A percentile compares a stretch with the other conserved stretches of the same genome.
phyloP scores from a whole-genome alignment of 1,284 basidiomycete species.

The Neonothopanus nambi region DNA sequence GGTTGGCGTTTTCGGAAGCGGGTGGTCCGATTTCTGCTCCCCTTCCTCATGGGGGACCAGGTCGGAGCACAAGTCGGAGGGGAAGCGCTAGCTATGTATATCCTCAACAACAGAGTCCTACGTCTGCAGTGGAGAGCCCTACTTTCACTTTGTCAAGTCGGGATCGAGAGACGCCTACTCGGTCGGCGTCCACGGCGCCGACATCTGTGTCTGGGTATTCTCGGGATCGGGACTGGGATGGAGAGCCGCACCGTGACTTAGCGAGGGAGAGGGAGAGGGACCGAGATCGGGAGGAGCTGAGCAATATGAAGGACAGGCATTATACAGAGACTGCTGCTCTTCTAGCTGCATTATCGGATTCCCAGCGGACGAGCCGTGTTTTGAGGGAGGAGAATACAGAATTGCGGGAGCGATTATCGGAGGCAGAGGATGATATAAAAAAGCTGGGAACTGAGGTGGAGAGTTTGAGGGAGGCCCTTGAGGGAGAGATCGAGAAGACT shows the following conservation, averaged over 20 bases:
- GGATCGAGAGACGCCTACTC: constrained; percentile 33
- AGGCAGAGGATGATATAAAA: constrained; percentile 41
- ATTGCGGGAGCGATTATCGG: constrained; percentile 53
- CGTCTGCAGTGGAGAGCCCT: constrained; percentile 46
- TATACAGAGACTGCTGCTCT: constrained; percentile 66
- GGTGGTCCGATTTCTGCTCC: not conserved
- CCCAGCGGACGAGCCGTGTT: constrained; percentile 60
- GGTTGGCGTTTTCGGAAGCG: not conserved
- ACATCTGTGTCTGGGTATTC: constrained; percentile 26
- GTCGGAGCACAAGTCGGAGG: constrained; percentile 22
- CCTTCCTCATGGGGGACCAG: constrained; percentile 18
- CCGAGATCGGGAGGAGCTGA: not conserved
- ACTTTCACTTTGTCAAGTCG: constrained; percentile 50
- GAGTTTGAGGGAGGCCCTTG: constrained; percentile 28
- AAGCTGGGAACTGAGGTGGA: constrained; percentile 26
- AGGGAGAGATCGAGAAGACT: too few relatives aligned
- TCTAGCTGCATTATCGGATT: constrained; percentile 68
- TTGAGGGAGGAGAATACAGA: constrained; percentile 69
- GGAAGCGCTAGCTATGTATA: constrained; percentile 11
- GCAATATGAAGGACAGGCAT: constrained; percentile 60
- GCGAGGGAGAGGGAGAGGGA: constrained; percentile 25
- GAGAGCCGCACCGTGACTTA: constrained; percentile 21
- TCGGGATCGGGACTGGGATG: constrained; percentile 18
- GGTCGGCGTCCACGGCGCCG: constrained; percentile 46
- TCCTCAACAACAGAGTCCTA: not conserved